Conservation (phyloP, 139 green algal genomes). For the Zygnema circumcarinatum region DNA sequence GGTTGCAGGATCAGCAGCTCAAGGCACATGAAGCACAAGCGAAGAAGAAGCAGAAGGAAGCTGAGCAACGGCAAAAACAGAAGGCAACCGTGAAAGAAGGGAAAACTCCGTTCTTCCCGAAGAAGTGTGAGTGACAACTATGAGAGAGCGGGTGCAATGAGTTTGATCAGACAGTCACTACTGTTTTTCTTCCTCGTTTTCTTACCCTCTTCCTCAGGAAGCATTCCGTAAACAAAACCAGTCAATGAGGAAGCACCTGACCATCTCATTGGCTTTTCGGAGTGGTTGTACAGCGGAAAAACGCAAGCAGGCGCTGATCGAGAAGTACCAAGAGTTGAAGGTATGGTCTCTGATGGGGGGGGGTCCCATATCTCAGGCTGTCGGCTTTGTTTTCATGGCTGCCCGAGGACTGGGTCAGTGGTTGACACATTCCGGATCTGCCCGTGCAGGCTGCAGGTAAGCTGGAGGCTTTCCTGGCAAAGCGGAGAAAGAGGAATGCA, state of each 20-base stretch:
- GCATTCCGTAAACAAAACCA: too few relatives aligned
- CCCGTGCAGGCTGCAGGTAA: slow-evolving; percentile 50
- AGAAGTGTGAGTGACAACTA: not conserved
- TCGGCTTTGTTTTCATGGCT: not conserved
- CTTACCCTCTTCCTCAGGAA: too few relatives aligned
- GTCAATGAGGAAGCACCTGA: too few relatives aligned
- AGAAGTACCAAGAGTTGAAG: slow-evolving; percentile 84
- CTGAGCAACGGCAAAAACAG: not conserved
- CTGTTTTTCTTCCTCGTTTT: too few relatives aligned
- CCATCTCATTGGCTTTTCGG: not conserved
- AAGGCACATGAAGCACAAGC: not conserved
- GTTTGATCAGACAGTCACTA: too few relatives aligned
- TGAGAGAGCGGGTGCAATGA: too few relatives aligned
- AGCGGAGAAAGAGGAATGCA: slow-evolving; percentile 85
- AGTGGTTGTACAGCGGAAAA: not conserved
- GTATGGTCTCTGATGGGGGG: too few relatives aligned
- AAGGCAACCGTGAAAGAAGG: not conserved
- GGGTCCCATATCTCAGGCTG: not conserved
- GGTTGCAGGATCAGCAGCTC: not conserved
- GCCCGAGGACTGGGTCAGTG: not conserved
- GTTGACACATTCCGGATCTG: not conserved
- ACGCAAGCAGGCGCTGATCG: slow-evolving; percentile 59
- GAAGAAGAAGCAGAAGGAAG: not conserved
- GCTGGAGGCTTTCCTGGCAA: slow-evolving; percentile 86
- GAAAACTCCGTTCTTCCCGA: not conserved